Evolutionary conservation across 1,284 basidiomycete species (phyloP), one percentile per base, ranked within the genome.

Genomic region (Ustilago vetiveriae): DNA sequence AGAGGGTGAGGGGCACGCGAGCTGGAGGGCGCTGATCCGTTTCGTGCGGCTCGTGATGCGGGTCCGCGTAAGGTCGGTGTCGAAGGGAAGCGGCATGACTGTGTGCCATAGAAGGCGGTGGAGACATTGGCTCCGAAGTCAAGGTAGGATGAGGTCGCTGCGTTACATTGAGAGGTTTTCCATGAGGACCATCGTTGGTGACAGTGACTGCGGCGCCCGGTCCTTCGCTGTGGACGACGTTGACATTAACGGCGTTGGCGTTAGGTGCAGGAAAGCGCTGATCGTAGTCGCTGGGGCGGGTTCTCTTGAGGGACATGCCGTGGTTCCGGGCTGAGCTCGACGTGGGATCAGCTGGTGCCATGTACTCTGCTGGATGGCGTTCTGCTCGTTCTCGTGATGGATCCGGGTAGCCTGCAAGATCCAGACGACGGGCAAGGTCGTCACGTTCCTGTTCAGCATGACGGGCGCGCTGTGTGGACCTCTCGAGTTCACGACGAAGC

Each of bases 401-500:
- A 7, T 65, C 62, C 6, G 57, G 45, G 7, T 13, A 27, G 27
- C 42, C 59, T 14, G 47, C 69, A 22, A 62, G 52, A 23, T 72
- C 69, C 8, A 72, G 49, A n/a, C 69, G 63, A 16, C 69, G 50
- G 21, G 64, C 69, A 3, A 67, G 41, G 26, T 72, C 64, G 37
- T 72, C 69, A 2, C 69, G 50, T 47, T 72, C 63, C 35, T 47
- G 54, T 38, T 72, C 69, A 10, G 63, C 69, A n/a, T 72, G 38
- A 10, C 69, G 57, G 10, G 58, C 57, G 11, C 63, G 58, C 38
- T 63, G 63, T 1, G 64, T 47, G 4, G 69, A 54, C 9, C 56
- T 36, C 27, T 72, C 57, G 10, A 72, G 52, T 33, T 72, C 69
- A 5, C 46, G 45, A 19, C 69, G 63, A 6, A 72, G 63, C 41